Base-by-base conservation (phyloP, 108 stramenopile genomes). In the Bacterosira constricta region DNA sequence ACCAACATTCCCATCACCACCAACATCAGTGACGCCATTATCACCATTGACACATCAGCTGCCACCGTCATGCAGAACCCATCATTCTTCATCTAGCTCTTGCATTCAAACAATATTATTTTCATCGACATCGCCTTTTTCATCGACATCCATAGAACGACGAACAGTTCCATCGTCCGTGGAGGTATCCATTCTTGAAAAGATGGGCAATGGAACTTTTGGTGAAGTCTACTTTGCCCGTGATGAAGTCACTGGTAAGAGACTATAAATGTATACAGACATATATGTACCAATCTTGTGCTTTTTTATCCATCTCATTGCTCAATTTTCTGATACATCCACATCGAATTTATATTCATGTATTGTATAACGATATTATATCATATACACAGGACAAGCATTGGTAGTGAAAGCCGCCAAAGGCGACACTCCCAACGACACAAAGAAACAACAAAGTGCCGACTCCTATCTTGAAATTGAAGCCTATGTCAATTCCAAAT, bases 141-240 rank as follows among this genome's bases (percentile, higher is more conserved):
- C n/a, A n/a, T n/a, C n/a, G n/a, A n/a, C n/a, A n/a, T n/a, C n/a
- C n/a, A n/a, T 6, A 51, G 23, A 25, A 51, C 66, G 66, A 38
- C 34, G 35, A 53, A 54, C 26, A 29, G 37, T 73, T 30, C 41
- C 62, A 21, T 44, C 53, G 4, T 52, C 58, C 15, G 25, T 60
- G 3, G 18, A 62, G 6, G 38, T 73, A 1, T 34, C 36, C 35
- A 47, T 61, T 32, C 25, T 71, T 10, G 59, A 71, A 6, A 49
- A 32, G 6, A 68, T 77, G 18, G 75, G 67, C 9, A 77, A 77
- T 61, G 75, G 75, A 26, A 77, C 75, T 0, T 77, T 77, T 45
- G 75, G 75, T 9, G 38, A 31, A n/a, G 75, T 77, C 0, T 29
- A 63, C 37, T 50, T 32, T 21, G 75, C 75, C 9, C 23, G 25